phyloP scores from a whole-genome alignment of 768 basidiomycete species.

The Leccinum disarticulatum region DNA sequence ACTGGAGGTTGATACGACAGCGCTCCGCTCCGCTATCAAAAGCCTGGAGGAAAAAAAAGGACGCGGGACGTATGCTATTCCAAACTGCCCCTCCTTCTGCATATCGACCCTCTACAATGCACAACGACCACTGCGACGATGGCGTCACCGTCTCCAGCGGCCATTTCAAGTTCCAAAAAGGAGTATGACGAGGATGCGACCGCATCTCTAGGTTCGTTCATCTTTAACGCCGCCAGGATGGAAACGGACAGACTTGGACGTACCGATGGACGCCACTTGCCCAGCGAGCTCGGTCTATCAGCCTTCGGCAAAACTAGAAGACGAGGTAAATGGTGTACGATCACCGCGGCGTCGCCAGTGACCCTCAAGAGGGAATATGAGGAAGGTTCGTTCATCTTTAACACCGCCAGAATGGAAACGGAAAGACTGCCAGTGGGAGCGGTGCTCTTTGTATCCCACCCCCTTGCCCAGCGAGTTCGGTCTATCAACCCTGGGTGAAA shows the following conservation, averaged over 20 bases:
- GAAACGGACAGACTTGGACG: too few relatives aligned
- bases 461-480: neutral
- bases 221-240: too few relatives aligned
- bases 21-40: too few relatives aligned
- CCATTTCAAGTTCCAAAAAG: too few relatives aligned
- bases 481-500: neutral
- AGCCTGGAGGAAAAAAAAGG: neutral
- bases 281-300: neutral
- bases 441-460: neutral
- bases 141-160: too few relatives aligned
- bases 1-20: too few relatives aligned
- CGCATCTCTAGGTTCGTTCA: too few relatives aligned
- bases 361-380: neutral
- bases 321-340: neutral
- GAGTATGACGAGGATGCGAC: too few relatives aligned
- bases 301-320: slow-evolving; percentile 3
- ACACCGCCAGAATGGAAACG: neutral
- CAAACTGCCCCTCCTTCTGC: neutral
- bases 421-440: neutral
- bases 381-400: too few relatives aligned
- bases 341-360: neutral
- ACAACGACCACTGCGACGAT: too few relatives aligned
- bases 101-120: slow-evolving; percentile 10
- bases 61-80: neutral
- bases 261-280: neutral